phyloP scores from a whole-genome alignment of 2,329 filamentous ascomycete species.

The Beauveria scarabaeidicola region DNA sequence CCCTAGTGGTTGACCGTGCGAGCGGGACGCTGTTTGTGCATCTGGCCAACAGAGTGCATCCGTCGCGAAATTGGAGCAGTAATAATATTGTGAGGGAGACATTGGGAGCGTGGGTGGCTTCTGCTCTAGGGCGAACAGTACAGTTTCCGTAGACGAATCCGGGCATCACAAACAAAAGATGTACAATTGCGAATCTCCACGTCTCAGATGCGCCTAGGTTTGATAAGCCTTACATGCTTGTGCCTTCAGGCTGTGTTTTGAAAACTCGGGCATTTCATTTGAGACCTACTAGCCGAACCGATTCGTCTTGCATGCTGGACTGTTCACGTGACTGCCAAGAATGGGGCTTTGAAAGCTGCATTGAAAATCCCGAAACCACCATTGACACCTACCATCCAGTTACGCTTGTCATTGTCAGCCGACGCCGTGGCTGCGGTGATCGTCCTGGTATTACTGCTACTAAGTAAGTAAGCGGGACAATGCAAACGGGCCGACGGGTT shows the following conservation, averaged over 20 bases:
- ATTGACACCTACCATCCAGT: background rate
- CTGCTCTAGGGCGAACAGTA: conserved; percentile 13
- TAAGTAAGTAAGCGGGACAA: background rate
- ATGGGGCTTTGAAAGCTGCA: too few relatives aligned
- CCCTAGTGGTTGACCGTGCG: conserved; percentile 18
- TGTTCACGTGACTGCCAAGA: too few relatives aligned
- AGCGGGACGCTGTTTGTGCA: conserved; percentile 16
- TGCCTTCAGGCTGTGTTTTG: background rate
- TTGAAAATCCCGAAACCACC: background rate
- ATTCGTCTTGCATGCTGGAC: too few relatives aligned
- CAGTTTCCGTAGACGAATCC: conserved; percentile 9
- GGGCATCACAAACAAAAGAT: background rate
- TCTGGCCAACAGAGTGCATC: conserved; percentile 16
- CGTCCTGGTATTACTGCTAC: background rate
- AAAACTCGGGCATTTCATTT: background rate
- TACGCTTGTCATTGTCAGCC: background rate
- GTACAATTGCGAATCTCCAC: too few relatives aligned
- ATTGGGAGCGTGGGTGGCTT: conserved; percentile 15
- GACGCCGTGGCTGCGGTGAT: background rate
- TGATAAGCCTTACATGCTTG: too few relatives aligned
- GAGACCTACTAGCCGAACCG: too few relatives aligned
- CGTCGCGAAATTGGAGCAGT: conserved; percentile 23
- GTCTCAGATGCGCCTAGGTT: too few relatives aligned
- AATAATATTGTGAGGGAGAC: conserved; percentile 20
- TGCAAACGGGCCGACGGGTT: background rate